Evolutionary conservation across 1,284 basidiomycete species (phyloP).

Genomic region (Moniliella sp.): DNA sequence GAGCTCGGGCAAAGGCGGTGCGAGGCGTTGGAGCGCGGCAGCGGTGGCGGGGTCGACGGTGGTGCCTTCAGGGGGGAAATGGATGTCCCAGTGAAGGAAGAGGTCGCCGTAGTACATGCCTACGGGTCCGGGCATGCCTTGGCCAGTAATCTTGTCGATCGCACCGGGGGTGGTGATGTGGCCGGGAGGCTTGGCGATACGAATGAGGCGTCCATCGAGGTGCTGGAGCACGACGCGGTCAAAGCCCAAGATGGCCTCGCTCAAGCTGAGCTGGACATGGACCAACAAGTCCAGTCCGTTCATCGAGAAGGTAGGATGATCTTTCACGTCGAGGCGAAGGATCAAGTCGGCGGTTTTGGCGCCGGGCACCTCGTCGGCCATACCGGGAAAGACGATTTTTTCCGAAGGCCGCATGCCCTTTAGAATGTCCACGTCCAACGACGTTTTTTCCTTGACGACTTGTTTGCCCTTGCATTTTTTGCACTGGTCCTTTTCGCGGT

Average conservation of each 20-base stretch:
- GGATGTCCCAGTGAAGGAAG: slow-evolving; percentile 1
- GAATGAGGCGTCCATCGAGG: slow-evolving; percentile 23
- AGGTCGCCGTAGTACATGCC: slow-evolving; percentile 1
- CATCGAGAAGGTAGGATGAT: slow-evolving; percentile 59
- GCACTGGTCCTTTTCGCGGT: slow-evolving; percentile 79
- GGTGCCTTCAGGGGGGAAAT: neutral
- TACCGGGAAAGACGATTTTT: slow-evolving; percentile 63
- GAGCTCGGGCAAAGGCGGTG: no score
- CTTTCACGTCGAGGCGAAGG: slow-evolving; percentile 51
- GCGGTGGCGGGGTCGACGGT: no score
- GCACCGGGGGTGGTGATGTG: slow-evolving; percentile 17
- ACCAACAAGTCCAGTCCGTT: slow-evolving; percentile 45
- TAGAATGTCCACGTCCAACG: slow-evolving; percentile 43
- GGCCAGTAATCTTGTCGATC: slow-evolving; percentile 17
- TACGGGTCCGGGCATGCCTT: slow-evolving; percentile 15
- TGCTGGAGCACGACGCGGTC: slow-evolving; percentile 26
- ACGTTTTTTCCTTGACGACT: slow-evolving; percentile 63
- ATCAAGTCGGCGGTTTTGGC: slow-evolving; percentile 41
- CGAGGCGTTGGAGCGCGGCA: no score
- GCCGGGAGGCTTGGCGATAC: slow-evolving; percentile 6
- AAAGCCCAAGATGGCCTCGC: slow-evolving; percentile 20
- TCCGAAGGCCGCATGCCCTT: slow-evolving; percentile 69
- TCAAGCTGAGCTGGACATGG: slow-evolving; percentile 8
- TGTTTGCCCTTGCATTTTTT: slow-evolving; percentile 82
- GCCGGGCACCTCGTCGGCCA: slow-evolving; percentile 54